A percentile compares a stretch with the other conserved stretches of the same genome.
Conservation (phyloP, 345 rosid species). For the Euphorbia lathyris region DNA sequence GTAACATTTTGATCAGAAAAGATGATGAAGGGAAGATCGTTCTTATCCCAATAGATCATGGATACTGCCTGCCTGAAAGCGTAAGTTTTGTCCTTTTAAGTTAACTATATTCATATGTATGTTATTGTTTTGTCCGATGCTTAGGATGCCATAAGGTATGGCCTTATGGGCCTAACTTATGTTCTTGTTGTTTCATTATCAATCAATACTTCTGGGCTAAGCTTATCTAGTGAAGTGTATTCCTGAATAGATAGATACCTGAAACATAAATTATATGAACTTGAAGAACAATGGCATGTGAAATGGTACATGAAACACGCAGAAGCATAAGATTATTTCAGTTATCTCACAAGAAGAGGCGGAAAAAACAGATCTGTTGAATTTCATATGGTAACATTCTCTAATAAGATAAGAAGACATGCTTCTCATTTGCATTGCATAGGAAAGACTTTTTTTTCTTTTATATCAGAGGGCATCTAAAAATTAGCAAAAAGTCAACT, state of each 20-base stretch:
- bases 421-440: too few species aligned
- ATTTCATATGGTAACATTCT: too few species aligned
- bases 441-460: too few species aligned
- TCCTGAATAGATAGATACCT: background rate
- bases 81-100: conserved; percentile 38
- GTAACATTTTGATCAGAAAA: conserved; percentile 72
- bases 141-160: too few species aligned
- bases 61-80: conserved; percentile 79
- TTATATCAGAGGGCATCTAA: too few species aligned
- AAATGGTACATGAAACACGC: too few species aligned
- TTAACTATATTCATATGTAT: conserved; percentile 1
- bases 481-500: too few species aligned
- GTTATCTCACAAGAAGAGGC: too few species aligned
- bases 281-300: too few species aligned
- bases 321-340: too few species aligned
- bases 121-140: background rate
- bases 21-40: conserved; percentile 39
- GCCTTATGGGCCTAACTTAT: background rate
- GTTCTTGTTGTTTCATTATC: background rate
- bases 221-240: background rate
- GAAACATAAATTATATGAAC: background rate
- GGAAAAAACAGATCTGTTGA: too few species aligned
- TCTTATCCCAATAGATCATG: conserved; percentile 87
- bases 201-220: background rate
- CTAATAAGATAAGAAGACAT: too few species aligned